Evolutionary conservation across 176 grass and related monocot genomes (phyloP), one percentile per base, ranked within the genome.

Genomic region (Cenchrus purpureus): DNA sequence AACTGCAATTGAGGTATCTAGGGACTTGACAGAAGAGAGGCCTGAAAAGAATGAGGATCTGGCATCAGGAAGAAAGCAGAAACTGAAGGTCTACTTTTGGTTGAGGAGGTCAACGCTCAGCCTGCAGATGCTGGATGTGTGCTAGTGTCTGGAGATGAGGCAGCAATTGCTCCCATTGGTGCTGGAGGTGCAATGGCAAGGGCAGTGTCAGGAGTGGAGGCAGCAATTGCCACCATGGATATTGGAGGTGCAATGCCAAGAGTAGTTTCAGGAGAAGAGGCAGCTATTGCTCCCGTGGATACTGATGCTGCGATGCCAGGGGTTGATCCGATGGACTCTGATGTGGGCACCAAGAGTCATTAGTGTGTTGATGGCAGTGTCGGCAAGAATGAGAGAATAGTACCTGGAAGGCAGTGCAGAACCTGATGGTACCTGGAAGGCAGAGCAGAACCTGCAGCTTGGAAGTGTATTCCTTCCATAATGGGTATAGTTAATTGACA

Each of bases 1-100:
- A 76, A 19, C 58, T 71, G 65, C 69, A 59, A 20, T 25, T 76
- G 53, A 80, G 53, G 77, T 85, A 52, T 83, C 74, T n/a, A 42
- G 19, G 65, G 50, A 67, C 48, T 57, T 59, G 37, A 16, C 46
- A 66, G 66, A 79, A 67, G 52, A n/a, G 40, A 73, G 29, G 17
- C 49, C 8, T 13, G n/a, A 28, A 61, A 48, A 19, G 12, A 29
- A 52, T 49, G 53, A 13, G 45, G 65, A 71, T 79, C 34, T 58
- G 15, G 68, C 58, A 10, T 51, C 60, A 43, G 60, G 76, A 49
- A 68, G 51, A 31, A 84, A 59, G 49, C 20, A 8, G 69, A 60
- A n/a, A 51, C 69, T 76, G 43, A 59, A 75, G 70, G 28, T 74
- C 28, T 74, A 59, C 19, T 37, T 79, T 10, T 46, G 2, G 60